Conservation (phyloP, 2,329 filamentous ascomycete species). For the Talaromyces pinophilus region DNA sequence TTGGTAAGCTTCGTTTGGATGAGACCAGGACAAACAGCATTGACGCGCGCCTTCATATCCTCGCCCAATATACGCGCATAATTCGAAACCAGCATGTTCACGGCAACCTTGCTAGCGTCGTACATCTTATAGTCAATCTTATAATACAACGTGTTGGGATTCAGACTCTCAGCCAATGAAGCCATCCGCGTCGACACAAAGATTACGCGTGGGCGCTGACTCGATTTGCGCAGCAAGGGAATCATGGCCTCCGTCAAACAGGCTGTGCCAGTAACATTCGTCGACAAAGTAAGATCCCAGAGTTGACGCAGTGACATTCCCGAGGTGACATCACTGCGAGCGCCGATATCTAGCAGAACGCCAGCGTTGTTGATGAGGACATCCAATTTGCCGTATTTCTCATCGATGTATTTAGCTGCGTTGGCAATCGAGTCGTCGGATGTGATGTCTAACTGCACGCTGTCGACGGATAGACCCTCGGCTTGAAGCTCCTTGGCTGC, state of each 20-base stretch:
- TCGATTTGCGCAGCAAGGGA: constrained; percentile 35
- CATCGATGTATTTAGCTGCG: constrained; percentile 24
- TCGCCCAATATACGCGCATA: constrained; percentile 18
- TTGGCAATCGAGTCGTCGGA: constrained; percentile 35
- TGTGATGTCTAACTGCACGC: constrained; percentile 33
- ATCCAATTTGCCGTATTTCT: constrained; percentile 27
- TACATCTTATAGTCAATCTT: constrained; percentile 40
- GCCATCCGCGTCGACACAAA: constrained; percentile 40
- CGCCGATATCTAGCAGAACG: constrained; percentile 6
- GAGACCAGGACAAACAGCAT: constrained; percentile 20
- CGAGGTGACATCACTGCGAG: neutral
- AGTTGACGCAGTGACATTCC: constrained; percentile 13
- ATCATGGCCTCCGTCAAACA: constrained; percentile 36
- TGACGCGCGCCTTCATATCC: constrained; percentile 18
- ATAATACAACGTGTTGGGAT: constrained; percentile 32
- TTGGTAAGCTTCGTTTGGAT: constrained; percentile 15
- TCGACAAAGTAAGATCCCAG: constrained; percentile 31
- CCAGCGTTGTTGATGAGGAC: constrained; percentile 36
- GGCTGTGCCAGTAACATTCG: constrained; percentile 40
- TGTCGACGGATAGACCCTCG: constrained; percentile 16
- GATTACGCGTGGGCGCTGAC: constrained; percentile 28
- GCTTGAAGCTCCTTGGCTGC: constrained; percentile 15
- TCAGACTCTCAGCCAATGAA: constrained; percentile 30
- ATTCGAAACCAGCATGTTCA: constrained; percentile 40
- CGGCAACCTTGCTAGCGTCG: constrained; percentile 44